Percentiles rank a stretch among this genome's conserved stretches.
phyloP scores from a whole-genome alignment of 2,329 filamentous ascomycete species.

The Teratosphaeria zuluensis region DNA sequence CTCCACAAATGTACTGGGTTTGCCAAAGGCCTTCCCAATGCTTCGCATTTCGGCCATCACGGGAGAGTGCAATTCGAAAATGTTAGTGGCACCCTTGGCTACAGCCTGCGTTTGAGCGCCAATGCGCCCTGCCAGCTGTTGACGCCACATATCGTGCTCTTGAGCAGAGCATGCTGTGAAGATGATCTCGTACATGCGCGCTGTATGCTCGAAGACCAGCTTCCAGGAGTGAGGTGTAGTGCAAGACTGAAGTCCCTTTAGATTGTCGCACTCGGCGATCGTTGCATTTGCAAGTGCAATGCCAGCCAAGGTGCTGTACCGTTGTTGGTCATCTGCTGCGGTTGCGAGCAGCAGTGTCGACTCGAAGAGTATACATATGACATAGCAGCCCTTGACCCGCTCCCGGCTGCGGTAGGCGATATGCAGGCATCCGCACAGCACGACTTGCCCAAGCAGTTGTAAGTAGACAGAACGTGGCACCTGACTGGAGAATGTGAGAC shows the following conservation, averaged over 20 bases:
- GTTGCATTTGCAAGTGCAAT: constrained; percentile 57
- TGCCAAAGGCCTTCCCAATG: constrained; percentile 65
- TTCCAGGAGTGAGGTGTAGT: constrained; percentile 89
- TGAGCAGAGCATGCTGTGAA: constrained; percentile 73
- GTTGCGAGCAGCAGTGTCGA: constrained; percentile 69
- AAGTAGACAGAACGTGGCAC: constrained; percentile 51
- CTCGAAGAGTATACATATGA: constrained; percentile 76
- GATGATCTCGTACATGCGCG: constrained; percentile 72
- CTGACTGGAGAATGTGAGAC: constrained; percentile 63
- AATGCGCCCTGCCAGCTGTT: constrained; percentile 49
- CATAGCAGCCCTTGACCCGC: constrained; percentile 64
- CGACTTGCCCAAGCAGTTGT: constrained; percentile 68
- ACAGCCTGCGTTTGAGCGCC: constrained; percentile 42
- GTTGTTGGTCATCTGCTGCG: constrained; percentile 51
- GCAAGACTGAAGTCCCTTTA: constrained; percentile 73
- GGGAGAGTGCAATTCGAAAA: constrained; percentile 49
- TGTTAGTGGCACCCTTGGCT: constrained; percentile 38
- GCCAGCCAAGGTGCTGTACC: constrained; percentile 66
- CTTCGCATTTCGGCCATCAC: constrained; percentile 62
- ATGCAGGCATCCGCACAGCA: constrained; percentile 73
- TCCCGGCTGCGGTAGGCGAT: constrained; percentile 68
- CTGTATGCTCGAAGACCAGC: constrained; percentile 66
- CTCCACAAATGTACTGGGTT: constrained; percentile 54
- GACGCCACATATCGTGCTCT: constrained; percentile 74
- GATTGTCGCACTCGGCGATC: constrained; percentile 66